These are phyloP conservation scores for Claviceps monticola DNA, from an alignment of 2,329 filamentous ascomycete species.

Conservation along the genomic window DNA sequence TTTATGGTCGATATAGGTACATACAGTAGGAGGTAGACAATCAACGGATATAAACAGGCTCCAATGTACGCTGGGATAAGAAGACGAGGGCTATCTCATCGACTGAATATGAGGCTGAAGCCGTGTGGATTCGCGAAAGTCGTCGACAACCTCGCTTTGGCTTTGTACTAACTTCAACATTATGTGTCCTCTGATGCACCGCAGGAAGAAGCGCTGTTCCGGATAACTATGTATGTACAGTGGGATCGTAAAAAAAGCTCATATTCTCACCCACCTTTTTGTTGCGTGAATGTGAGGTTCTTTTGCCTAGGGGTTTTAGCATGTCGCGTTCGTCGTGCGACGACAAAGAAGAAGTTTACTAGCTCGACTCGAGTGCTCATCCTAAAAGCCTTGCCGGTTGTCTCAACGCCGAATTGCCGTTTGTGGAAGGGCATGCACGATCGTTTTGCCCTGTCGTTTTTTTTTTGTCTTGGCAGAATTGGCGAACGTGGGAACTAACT, in stretches of 20 bases:
- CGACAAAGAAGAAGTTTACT: not conserved
- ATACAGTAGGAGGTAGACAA: not conserved
- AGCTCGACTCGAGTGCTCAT: not conserved
- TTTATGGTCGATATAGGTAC: not conserved
- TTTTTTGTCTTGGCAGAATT: not conserved
- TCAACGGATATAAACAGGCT: not conserved
- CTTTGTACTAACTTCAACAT: not conserved
- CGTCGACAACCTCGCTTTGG: not conserved
- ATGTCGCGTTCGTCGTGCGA: not conserved
- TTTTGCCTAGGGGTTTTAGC: not conserved
- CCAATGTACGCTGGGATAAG: not conserved
- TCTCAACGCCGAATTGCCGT: not conserved
- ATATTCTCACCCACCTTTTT: too few species aligned
- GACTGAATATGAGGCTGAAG: not conserved
- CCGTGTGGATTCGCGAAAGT: not conserved
- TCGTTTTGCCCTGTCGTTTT: not conserved
- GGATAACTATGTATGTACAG: too few species aligned
- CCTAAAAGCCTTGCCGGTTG: not conserved
- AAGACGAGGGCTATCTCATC: not conserved
- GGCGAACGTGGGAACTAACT: not conserved
- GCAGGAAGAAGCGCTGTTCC: not conserved
- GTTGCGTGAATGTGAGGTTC: too few species aligned
- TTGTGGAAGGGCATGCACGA: constrained; percentile 1
- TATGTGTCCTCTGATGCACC: too few species aligned
- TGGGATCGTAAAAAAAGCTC: too few species aligned